These are phyloP conservation scores for Cladophialophora bantiana DNA, from an alignment of 2,329 filamentous ascomycete genomes.

Conservation along the genomic window DNA sequence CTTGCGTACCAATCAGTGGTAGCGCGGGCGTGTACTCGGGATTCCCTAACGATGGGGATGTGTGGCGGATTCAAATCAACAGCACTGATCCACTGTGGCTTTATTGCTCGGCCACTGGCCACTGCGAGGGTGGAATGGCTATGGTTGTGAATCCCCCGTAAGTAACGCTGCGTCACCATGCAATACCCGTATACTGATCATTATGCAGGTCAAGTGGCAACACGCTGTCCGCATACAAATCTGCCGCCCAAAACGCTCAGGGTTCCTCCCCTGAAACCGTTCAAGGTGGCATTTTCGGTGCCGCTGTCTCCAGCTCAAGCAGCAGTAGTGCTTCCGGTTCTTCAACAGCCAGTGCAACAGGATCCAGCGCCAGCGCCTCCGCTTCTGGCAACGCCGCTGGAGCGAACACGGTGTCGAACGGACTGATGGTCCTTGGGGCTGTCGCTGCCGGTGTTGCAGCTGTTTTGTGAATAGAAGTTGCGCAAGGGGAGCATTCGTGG, in stretches of 20 bases:
- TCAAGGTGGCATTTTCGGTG: conserved; percentile 35
- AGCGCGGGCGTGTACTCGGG: conserved; percentile 54
- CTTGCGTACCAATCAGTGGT: conserved; percentile 55
- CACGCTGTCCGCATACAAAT: conserved; percentile 37
- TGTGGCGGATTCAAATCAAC: conserved; percentile 57
- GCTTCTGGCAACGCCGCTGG: conserved; percentile 24
- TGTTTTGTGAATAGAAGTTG: conserved; percentile 22
- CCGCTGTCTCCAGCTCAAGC: conserved; percentile 11
- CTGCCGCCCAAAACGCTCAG: conserved; percentile 28
- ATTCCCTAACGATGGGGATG: conserved; percentile 44
- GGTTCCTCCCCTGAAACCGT: conserved; percentile 30
- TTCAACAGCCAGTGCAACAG: conserved; percentile 9
- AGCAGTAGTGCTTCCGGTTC: conserved; percentile 18
- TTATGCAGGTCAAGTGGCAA: conserved; percentile 20
- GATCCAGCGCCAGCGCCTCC: conserved; percentile 16
- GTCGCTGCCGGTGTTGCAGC: conserved; percentile 32
- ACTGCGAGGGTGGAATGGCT: conserved; percentile 61
- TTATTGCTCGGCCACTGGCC: conserved; percentile 59
- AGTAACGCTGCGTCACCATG: conserved; percentile 16
- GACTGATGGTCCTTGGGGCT: conserved; percentile 30
- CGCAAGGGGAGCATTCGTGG: background rate
- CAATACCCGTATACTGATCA: background rate
- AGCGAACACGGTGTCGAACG: conserved; percentile 22
- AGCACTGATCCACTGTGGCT: conserved; percentile 57
- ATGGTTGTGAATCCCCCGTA: conserved; percentile 59